phyloP scores from a whole-genome alignment of 2,329 filamentous ascomycete genomes.

The Pseudocercospora pini-densiflorae region DNA sequence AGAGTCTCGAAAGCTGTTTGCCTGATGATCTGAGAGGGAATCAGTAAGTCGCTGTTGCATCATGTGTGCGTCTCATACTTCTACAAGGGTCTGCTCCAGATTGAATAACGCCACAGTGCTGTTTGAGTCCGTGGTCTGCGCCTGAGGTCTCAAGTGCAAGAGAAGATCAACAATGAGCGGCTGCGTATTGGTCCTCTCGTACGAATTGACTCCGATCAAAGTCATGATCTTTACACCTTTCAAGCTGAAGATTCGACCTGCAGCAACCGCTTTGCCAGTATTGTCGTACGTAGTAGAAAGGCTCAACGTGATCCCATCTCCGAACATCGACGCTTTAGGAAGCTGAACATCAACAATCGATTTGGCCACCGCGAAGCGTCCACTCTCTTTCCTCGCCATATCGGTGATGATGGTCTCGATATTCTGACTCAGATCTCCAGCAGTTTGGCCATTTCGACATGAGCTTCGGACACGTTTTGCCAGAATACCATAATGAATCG shows the following conservation, averaged over 20 bases:
- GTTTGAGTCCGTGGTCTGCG: constrained; percentile 11
- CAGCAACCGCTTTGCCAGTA: constrained; percentile 43
- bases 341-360: constrained; percentile 52
- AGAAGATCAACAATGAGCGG: constrained; percentile 66
- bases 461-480: constrained; percentile 62
- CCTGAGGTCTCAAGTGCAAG: constrained; percentile 59
- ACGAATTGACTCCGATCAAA: constrained; percentile 72
- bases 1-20: constrained; percentile 52
- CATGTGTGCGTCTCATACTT: constrained; percentile 55
- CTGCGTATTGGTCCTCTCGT: constrained; percentile 70
- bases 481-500: constrained; percentile 74
- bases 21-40: constrained; percentile 44
- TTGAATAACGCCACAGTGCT: constrained; percentile 49
- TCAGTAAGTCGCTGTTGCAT: background rate
- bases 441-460: constrained; percentile 20
- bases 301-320: constrained; percentile 50
- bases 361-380: constrained; percentile 28
- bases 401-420: constrained; percentile 27
- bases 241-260: constrained; percentile 32
- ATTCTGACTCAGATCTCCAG: constrained; percentile 29
- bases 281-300: constrained; percentile 36
- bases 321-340: constrained; percentile 71
- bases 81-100: constrained; percentile 65
- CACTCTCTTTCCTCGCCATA: constrained; percentile 36
- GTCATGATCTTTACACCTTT: constrained; percentile 66